Evolutionary conservation across 345 rosid genomes (phyloP).

Genomic region (Linum tenue): DNA sequence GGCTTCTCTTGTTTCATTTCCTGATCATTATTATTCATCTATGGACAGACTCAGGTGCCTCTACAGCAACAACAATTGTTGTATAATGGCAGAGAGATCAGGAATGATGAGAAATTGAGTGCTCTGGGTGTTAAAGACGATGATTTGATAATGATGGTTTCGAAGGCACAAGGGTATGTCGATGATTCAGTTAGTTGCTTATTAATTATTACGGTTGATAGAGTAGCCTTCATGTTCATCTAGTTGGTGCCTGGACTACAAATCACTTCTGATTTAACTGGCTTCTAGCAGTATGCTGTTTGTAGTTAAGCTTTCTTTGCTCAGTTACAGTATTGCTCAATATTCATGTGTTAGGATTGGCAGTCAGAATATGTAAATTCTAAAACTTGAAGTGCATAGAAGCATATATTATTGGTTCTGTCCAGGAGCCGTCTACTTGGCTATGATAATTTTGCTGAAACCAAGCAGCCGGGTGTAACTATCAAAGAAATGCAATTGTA

Average conservation of each 20-base stretch:
- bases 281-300: not conserved
- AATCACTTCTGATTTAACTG: not conserved
- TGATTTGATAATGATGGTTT: conserved; percentile 90
- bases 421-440: no score
- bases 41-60: conserved; percentile 65
- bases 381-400: no score
- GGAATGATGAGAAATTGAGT: conserved; percentile 67
- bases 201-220: not conserved
- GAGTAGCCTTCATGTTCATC: not conserved
- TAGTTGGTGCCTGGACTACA: not conserved
- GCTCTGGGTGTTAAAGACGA: conserved; percentile 81
- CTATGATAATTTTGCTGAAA: no score
- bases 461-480: no score
- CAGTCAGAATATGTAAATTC: no score
- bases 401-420: no score
- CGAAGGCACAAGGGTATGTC: conserved; percentile 41
- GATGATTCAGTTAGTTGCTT: not conserved
- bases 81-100: conserved; percentile 72
- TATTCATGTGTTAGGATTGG: not conserved
- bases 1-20: not conserved
- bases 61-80: conserved; percentile 86
- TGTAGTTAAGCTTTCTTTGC: not conserved
- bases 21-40: not conserved
- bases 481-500: no score
- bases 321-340: not conserved